These are phyloP conservation scores for Saxophila tyrrhenica DNA, from an alignment of 495 filamentous ascomycete genomes.

Conservation along the genomic window DNA sequence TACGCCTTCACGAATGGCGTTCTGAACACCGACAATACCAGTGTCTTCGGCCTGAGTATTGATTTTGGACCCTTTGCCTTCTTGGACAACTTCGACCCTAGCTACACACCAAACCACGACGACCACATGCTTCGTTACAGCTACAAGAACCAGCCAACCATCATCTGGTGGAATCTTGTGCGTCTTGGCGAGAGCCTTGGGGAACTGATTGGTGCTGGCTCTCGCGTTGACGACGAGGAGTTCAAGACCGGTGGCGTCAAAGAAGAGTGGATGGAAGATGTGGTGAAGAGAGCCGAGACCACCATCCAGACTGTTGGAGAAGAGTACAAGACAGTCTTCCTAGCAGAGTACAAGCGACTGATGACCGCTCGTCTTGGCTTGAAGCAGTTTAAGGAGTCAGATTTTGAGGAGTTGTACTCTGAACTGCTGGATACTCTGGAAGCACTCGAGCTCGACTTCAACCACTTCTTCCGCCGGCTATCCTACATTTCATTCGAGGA, in stretches of 20 bases:
- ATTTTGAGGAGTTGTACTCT: slow-evolving; percentile 68
- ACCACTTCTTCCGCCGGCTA: slow-evolving; percentile 77
- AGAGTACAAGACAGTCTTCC: slow-evolving; percentile 77
- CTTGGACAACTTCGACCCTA: slow-evolving; percentile 87
- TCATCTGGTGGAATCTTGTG: slow-evolving; percentile 98
- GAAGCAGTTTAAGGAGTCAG: slow-evolving; percentile 47
- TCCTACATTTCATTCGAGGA: slow-evolving; percentile 44
- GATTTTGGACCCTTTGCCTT: slow-evolving; percentile 97
- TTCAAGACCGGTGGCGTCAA: slow-evolving; percentile 64
- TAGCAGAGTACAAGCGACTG: slow-evolving; percentile 71
- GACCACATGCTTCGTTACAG: slow-evolving; percentile 76
- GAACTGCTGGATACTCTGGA: slow-evolving; percentile 76
- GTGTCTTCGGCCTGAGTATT: slow-evolving; percentile 72
- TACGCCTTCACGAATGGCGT: slow-evolving; percentile 98
- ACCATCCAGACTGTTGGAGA: slow-evolving; percentile 67
- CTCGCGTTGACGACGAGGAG: slow-evolving; percentile 49
- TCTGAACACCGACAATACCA: slow-evolving; percentile 93
- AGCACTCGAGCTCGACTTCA: slow-evolving; percentile 72
- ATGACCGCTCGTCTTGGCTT: slow-evolving; percentile 74
- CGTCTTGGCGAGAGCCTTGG: slow-evolving; percentile 83
- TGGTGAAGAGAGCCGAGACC: slow-evolving; percentile 69
- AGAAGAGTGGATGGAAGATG: slow-evolving; percentile 50
- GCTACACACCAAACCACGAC: slow-evolving; percentile 94
- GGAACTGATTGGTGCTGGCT: slow-evolving; percentile 70
- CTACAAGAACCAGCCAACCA: slow-evolving; percentile 86